Evolutionary conservation across 371 early-diverging fungal species (phyloP).

Genomic region (Apophysomyces sp.): DNA sequence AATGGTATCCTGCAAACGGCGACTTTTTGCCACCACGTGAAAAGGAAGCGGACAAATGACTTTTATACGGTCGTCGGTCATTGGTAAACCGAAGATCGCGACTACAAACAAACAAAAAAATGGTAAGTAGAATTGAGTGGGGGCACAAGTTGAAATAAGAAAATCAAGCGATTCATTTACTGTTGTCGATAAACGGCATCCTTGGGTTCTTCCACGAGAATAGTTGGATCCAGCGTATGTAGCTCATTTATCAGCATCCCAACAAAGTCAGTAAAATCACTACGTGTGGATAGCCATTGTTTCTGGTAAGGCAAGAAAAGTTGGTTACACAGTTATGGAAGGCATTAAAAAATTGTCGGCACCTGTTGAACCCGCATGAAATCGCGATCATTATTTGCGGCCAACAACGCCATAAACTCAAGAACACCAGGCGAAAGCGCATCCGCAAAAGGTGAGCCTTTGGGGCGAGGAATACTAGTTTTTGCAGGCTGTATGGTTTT

Average conservation of each 20-base stretch:
- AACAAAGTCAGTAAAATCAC: constrained; percentile 56
- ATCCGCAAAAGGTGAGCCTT: constrained; percentile 50
- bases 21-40: constrained; percentile 53
- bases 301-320: constrained; percentile 13
- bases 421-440: constrained; percentile 51
- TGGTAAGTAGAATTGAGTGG: neutral
- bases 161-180: constrained; percentile 20
- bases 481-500: constrained; percentile 24
- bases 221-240: constrained; percentile 44
- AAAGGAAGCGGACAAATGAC: constrained; percentile 41
- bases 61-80: constrained; percentile 57
- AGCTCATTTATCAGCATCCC: constrained; percentile 42
- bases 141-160: neutral
- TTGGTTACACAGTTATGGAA: neutral
- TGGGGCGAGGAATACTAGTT: constrained; percentile 41
- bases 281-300: constrained; percentile 33
- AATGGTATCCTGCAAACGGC: constrained; percentile 47
- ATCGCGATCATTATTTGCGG: constrained; percentile 52
- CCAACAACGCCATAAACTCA: constrained; percentile 48
- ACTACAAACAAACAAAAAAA: constrained; percentile 15
- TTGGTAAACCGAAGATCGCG: constrained; percentile 62
- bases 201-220: constrained; percentile 45
- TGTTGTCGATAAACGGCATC: constrained; percentile 51
- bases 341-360: neutral
- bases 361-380: constrained; percentile 44